phyloP scores from a whole-genome alignment of 495 filamentous ascomycete species.

The Neurospora tetraspora region DNA sequence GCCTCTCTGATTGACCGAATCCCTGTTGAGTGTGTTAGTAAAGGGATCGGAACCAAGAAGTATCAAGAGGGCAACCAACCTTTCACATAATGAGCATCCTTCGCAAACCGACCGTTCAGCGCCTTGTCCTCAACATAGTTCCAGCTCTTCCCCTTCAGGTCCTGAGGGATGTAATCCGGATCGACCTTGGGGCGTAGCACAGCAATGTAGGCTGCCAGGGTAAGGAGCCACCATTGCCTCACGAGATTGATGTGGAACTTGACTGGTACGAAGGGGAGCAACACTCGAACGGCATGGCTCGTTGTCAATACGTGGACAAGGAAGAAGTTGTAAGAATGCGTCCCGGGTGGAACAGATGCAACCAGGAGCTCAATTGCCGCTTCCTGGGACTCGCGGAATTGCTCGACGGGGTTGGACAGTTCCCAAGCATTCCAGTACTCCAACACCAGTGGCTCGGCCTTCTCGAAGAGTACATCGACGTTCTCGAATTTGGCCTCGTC shows the following conservation, averaged over 20 bases:
- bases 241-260: constrained; percentile 64
- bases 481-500: constrained; percentile 48
- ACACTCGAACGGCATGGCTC: constrained; percentile 75
- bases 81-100: constrained; percentile 78
- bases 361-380: constrained; percentile 64
- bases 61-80: constrained; percentile 24
- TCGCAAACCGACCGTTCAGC: constrained; percentile 50
- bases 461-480: constrained; percentile 54
- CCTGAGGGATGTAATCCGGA: constrained; percentile 51
- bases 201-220: constrained; percentile 64
- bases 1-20: constrained; percentile 65
- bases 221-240: constrained; percentile 81
- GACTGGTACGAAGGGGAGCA: constrained; percentile 68
- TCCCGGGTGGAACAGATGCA: constrained; percentile 46
- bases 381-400: constrained; percentile 70
- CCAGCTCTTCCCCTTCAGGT: constrained; percentile 61
- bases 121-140: constrained; percentile 60
- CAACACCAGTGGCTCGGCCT: constrained; percentile 49
- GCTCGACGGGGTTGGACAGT: constrained; percentile 48
- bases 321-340: constrained; percentile 74
- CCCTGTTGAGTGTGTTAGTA: constrained; percentile 29
- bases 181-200: constrained; percentile 63
- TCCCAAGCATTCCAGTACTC: constrained; percentile 86
- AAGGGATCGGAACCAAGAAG: neutral
- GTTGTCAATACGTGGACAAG: constrained; percentile 70